Percentiles rank a stretch among this genome's conserved stretches.
Conservation (phyloP, 169 alveolate genomes). For the Plasmodium coatneyi region DNA sequence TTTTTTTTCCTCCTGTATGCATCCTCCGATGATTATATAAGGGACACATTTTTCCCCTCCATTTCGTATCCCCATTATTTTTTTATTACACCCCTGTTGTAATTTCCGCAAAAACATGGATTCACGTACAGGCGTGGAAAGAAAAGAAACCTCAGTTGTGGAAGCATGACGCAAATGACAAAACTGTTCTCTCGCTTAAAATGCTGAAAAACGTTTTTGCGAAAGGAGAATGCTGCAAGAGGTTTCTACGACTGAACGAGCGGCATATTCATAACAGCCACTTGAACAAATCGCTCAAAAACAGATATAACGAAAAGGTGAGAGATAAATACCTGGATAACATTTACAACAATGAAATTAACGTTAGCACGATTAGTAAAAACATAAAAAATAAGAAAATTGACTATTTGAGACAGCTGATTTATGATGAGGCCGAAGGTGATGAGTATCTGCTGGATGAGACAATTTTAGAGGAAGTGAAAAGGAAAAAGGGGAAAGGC, state of each 20-base stretch:
- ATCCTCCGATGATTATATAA: background rate
- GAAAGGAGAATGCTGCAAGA: constrained; percentile 24
- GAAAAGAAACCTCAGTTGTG: background rate
- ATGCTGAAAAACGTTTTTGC: constrained; percentile 31
- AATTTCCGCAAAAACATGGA: constrained; percentile 1
- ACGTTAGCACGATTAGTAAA: constrained; percentile 34
- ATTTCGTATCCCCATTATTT: background rate
- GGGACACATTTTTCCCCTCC: background rate
- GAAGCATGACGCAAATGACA: background rate
- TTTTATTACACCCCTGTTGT: background rate
- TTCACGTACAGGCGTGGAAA: background rate
- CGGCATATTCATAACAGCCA: constrained; percentile 73
- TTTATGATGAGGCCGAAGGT: constrained; percentile 60
- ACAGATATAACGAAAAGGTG: constrained; percentile 59
- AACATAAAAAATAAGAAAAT: constrained; percentile 41
- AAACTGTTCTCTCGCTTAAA: background rate
- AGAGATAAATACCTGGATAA: constrained; percentile 72
- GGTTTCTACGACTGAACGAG: constrained; percentile 1
- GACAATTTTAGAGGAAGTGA: constrained; percentile 50
- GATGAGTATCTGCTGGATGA: constrained; percentile 53
- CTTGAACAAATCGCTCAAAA: constrained; percentile 49
- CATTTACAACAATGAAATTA: constrained; percentile 70
- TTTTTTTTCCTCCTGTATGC: background rate
- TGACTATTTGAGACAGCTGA: constrained; percentile 57
- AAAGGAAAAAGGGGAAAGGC: constrained; percentile 29